Evolutionary conservation across 805 yeast genomes (phyloP).

Genomic region (Kuraishia borneana): DNA sequence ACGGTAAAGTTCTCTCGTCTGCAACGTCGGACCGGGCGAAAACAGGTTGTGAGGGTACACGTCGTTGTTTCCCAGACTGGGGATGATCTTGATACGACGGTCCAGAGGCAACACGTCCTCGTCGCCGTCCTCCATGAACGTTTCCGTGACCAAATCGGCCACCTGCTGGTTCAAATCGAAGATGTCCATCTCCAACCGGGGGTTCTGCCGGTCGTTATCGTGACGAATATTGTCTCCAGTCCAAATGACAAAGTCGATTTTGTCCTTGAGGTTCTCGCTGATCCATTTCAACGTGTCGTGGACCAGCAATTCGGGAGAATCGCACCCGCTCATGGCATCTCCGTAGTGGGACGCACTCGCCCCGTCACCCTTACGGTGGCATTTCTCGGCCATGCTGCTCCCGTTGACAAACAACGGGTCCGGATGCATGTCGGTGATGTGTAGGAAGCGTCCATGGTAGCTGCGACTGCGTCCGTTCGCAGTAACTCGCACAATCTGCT

Average conservation of each 20-base stretch:
- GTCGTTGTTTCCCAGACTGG: slow-evolving; percentile 78
- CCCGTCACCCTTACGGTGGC: slow-evolving; percentile 34
- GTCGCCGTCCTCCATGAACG: slow-evolving; percentile 39
- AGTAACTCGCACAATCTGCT: not conserved
- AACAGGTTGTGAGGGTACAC: slow-evolving; percentile 83
- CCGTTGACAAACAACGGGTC: slow-evolving; percentile 56
- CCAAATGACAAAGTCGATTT: slow-evolving; percentile 82
- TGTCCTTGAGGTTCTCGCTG: slow-evolving; percentile 48
- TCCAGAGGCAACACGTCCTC: slow-evolving; percentile 13
- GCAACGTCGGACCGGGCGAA: slow-evolving; percentile 82
- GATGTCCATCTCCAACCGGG: slow-evolving; percentile 65
- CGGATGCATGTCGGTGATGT: slow-evolving; percentile 81
- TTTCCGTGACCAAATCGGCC: slow-evolving; percentile 36
- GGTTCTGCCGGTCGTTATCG: slow-evolving; percentile 65
- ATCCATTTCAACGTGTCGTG: slow-evolving; percentile 61
- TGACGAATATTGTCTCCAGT: slow-evolving; percentile 86
- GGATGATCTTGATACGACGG: slow-evolving; percentile 36
- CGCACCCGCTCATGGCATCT: slow-evolving; percentile 69
- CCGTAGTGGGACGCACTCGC: slow-evolving; percentile 59
- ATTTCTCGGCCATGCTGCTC: slow-evolving; percentile 31
- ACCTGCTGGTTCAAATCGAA: slow-evolving; percentile 56
- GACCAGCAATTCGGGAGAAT: slow-evolving; percentile 54
- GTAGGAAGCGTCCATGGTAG: slow-evolving; percentile 68
- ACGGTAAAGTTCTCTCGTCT: slow-evolving; percentile 63
- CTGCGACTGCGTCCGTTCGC: not conserved